A percentile compares a stretch with the other conserved stretches of the same genome.
Conservation (phyloP, 495 filamentous ascomycete species). For the Penicillium cosmopolitanum region DNA sequence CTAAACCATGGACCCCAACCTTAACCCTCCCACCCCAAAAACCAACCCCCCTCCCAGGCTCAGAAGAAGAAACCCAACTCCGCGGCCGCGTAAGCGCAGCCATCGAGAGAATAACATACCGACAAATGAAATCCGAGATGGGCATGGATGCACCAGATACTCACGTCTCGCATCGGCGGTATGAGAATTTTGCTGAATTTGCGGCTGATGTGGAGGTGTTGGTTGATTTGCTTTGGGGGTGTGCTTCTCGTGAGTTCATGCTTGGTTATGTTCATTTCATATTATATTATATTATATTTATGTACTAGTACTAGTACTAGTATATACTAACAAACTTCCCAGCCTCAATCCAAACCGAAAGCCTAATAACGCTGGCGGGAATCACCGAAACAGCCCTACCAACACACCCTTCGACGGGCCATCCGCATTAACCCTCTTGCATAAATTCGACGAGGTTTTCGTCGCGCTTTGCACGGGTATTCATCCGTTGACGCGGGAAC, state of each 20-base stretch:
- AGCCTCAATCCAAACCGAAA: constrained; percentile 85
- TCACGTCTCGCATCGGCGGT: constrained; percentile 60
- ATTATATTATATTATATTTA: too few species aligned
- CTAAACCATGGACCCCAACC: constrained; percentile 18
- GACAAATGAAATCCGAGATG: constrained; percentile 66
- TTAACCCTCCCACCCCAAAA: constrained; percentile 36
- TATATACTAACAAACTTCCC: too few species aligned
- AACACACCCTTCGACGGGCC: constrained; percentile 66
- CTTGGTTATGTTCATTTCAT: too few species aligned
- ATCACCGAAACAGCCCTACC: constrained; percentile 66
- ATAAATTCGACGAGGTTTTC: constrained; percentile 80
- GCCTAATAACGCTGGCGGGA: constrained; percentile 75
- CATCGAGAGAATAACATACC: constrained; percentile 27
- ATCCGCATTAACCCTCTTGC: constrained; percentile 66
- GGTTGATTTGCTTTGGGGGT: constrained; percentile 80
- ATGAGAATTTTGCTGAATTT: constrained; percentile 68
- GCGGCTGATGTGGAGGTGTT: constrained; percentile 70
- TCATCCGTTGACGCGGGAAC: constrained; percentile 65
- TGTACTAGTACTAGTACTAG: too few species aligned
- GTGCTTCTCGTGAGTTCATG: constrained; percentile 70
- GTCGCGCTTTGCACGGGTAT: constrained; percentile 67
- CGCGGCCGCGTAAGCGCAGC: constrained; percentile 21
- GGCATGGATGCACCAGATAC: constrained; percentile 45
- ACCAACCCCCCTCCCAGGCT: constrained; percentile 66
- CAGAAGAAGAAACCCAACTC: constrained; percentile 68